Conservation (phyloP, 2,329 filamentous ascomycete species). For the Aspergillus cejpii region DNA sequence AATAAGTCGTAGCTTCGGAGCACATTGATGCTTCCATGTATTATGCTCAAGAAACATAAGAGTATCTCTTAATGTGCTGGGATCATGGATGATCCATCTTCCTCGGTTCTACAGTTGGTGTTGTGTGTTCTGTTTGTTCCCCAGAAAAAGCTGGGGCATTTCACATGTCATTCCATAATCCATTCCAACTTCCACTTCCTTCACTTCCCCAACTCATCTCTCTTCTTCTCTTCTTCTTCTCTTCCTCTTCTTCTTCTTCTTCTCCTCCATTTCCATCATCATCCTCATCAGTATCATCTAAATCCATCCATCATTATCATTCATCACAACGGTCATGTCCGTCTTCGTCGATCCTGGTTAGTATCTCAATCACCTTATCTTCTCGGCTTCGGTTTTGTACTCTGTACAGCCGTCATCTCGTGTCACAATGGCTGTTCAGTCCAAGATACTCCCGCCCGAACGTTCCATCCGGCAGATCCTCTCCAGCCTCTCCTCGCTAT, state of each 20-base stretch:
- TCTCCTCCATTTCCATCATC: no score
- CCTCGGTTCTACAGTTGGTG: neutral
- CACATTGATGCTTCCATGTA: no score
- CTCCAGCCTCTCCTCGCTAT: conserved; percentile 62
- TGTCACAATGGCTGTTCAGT: conserved; percentile 62
- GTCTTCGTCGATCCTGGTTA: conserved; percentile 19
- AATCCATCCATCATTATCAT: neutral
- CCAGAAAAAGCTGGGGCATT: conserved; percentile 2
- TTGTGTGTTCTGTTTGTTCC: neutral
- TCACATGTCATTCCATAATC: conserved; percentile 16
- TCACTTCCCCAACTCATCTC: neutral
- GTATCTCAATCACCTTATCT: conserved; percentile 6
- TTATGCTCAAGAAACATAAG: no score
- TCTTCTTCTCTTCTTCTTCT: neutral
- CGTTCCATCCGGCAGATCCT: conserved; percentile 60
- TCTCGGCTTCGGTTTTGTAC: neutral
- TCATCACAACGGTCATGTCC: conserved; percentile 15
- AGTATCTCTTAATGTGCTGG: no score
- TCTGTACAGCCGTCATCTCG: conserved; percentile 6
- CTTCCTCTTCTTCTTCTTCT: conserved; percentile 1
- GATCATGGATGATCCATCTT: neutral
- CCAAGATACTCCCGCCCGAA: conserved; percentile 61
- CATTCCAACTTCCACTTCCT: conserved; percentile 1
- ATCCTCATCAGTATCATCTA: neutral
- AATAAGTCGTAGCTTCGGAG: neutral